phyloP scores from a whole-genome alignment of 73 alveolate genomes.

The Paraurostyla sp. region DNA sequence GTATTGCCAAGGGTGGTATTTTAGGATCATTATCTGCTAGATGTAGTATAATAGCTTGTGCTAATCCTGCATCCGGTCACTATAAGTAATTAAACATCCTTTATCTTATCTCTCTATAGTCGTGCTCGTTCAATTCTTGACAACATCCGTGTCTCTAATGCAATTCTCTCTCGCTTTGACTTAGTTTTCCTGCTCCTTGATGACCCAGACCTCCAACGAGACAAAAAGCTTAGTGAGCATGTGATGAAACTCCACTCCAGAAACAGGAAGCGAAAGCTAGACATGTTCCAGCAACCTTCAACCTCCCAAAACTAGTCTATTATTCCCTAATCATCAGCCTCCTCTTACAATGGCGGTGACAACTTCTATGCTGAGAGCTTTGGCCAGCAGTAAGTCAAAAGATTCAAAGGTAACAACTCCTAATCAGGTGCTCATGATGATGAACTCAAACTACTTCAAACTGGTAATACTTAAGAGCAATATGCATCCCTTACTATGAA shows the following conservation, averaged over 20 bases:
- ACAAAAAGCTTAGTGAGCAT: constrained; percentile 85
- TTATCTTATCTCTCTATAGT: background rate
- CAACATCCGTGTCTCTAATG: constrained; percentile 81
- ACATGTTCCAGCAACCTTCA: too few relatives aligned
- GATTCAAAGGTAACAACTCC: background rate
- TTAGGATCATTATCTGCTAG: constrained; percentile 88
- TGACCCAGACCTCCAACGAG: constrained; percentile 88
- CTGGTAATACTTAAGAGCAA: background rate
- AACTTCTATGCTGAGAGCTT: too few relatives aligned
- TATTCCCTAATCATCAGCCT: too few relatives aligned
- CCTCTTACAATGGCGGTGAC: too few relatives aligned
- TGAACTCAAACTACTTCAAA: background rate
- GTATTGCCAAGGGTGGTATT: constrained; percentile 92
- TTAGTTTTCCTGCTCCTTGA: constrained; percentile 89
- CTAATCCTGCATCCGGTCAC: constrained; percentile 92
- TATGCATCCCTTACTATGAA: constrained; percentile 12
- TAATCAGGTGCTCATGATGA: background rate
- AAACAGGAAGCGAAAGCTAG: constrained; percentile 60
- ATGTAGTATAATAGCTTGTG: constrained; percentile 90
- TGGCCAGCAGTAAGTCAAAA: constrained; percentile 43
- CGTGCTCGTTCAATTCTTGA: constrained; percentile 77
- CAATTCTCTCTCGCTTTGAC: constrained; percentile 89
- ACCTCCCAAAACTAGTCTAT: too few relatives aligned
- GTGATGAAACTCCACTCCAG: constrained; percentile 85
- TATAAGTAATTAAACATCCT: constrained; percentile 63